Base-by-base conservation (phyloP, 306 rosid species). In the Sechiopsis laciniata region DNA sequence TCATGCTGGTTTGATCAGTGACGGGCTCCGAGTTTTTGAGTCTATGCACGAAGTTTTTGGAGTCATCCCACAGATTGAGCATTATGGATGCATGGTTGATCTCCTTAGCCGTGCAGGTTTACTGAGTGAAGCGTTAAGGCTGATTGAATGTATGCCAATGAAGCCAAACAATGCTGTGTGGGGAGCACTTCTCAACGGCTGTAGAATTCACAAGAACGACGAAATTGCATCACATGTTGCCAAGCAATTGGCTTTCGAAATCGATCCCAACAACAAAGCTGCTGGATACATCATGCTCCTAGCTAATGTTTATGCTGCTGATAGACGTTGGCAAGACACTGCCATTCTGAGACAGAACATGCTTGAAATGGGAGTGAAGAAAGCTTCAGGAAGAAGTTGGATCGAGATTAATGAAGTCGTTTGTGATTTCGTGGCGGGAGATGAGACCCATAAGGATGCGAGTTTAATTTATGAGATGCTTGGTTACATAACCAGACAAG, bases 1-100 rank as follows among this genome's bases (percentile, higher is more conserved):
- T 73, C 93, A 89, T 82, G 86, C 90, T 0, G 93, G 97, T n/a
- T 81, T 87, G 14, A 86, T 87, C 32, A 67, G 76, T 0, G 90
- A 89, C 71, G 97, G 96, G 20, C 65, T 83, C 21, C 76, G 10
- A 66, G 19, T 91, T 68, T 91, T 89, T 64, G 58, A 80, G 55
- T 79, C 79, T 76, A 91, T 91, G 93, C 78, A 77, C 22, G 80
- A 76, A 68, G 75, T 78, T 57, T 89, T 85, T 77, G 78, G 84
- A 74, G 80, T 91, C 50, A 74, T 58, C 73, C 96, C 90, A 0
- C 80, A 70, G 81, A 85, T 91, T 62, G 85, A 91, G 80, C 97
- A 91, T 81, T 91, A 89, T 6, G 94, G 97, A 53, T 89, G 93
- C 85, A 84, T 91, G 90, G 89, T 91, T 52, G 97, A 91, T 81